phyloP scores from a whole-genome alignment of 2,329 filamentous ascomycete genomes.

The Aspergillus ochraceus region DNA sequence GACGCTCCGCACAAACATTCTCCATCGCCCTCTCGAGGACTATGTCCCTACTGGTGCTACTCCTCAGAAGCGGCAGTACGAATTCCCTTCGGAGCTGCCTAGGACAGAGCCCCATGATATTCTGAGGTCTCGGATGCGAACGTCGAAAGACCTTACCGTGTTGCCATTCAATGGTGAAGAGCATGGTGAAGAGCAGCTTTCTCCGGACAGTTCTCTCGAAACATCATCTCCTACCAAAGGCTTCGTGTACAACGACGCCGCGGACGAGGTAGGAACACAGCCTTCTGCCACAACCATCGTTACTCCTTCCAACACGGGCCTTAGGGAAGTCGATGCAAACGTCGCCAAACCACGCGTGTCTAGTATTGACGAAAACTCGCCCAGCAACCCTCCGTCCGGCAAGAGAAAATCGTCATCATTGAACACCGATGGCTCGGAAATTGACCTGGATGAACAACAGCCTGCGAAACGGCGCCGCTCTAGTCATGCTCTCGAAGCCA shows the following conservation, averaged over 20 bases:
- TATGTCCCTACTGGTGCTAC: conserved; percentile 85
- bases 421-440: conserved; percentile 15
- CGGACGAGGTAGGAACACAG: conserved; percentile 38
- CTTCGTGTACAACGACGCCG: conserved; percentile 54
- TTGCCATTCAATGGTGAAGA: conserved; percentile 34
- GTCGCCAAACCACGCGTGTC: conserved; percentile 36
- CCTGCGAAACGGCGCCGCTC: conserved; percentile 32
- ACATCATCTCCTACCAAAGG: conserved; percentile 51
- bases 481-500: conserved; percentile 34
- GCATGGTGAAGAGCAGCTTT: conserved; percentile 26
- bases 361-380: conserved; percentile 18
- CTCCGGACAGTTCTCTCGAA: conserved; percentile 24
- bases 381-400: conserved; percentile 8
- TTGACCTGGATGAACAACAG: conserved; percentile 24
- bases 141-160: conserved; percentile 34
- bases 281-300: conserved; percentile 28
- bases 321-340: conserved; percentile 56
- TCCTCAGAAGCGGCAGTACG: conserved; percentile 76
- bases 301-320: conserved; percentile 41
- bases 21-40: conserved; percentile 66
- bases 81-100: conserved; percentile 77
- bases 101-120: conserved; percentile 66
- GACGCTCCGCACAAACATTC: conserved; percentile 69
- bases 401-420: conserved; percentile 2
- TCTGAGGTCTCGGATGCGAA: conserved; percentile 55